Evolutionary conservation across 768 basidiomycete genomes (phyloP).

Genomic region (Mrakia frigida): DNA sequence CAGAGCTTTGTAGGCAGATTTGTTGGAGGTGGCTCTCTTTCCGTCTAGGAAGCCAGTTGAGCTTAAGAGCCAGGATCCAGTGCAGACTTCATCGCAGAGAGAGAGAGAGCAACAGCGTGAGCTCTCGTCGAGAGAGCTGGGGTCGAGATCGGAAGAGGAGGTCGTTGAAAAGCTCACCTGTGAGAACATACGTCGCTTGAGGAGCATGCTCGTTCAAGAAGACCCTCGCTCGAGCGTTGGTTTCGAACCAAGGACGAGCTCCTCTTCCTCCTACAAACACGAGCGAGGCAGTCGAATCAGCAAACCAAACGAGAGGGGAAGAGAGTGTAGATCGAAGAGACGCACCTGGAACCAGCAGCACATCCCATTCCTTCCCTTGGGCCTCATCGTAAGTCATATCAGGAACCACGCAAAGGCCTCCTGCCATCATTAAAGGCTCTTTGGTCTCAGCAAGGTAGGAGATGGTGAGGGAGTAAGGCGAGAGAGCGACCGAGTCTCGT

Average conservation of each 20-base stretch:
- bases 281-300: not conserved
- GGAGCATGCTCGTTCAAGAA: not conserved
- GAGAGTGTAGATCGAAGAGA: not conserved
- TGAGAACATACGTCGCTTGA: not conserved
- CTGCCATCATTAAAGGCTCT: not conserved
- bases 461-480: constrained; percentile 14
- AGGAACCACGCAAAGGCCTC: not conserved
- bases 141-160: not conserved
- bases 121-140: too few relatives aligned
- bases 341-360: not conserved
- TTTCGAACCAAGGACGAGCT: not conserved
- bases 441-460: constrained; percentile 5
- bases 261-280: too few relatives aligned
- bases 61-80: constrained; percentile 11
- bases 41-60: not conserved
- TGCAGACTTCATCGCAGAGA: too few relatives aligned
- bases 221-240: not conserved
- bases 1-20: not conserved
- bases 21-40: not conserved
- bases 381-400: constrained; percentile 11
- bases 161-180: not conserved
- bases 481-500: not conserved
- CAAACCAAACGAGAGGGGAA: not conserved
- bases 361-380: constrained; percentile 1
- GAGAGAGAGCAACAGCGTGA: too few relatives aligned